These are phyloP conservation scores for Xylogone sp. DNA, from an alignment of 2,329 filamentous ascomycete genomes.

Conservation along the genomic window DNA sequence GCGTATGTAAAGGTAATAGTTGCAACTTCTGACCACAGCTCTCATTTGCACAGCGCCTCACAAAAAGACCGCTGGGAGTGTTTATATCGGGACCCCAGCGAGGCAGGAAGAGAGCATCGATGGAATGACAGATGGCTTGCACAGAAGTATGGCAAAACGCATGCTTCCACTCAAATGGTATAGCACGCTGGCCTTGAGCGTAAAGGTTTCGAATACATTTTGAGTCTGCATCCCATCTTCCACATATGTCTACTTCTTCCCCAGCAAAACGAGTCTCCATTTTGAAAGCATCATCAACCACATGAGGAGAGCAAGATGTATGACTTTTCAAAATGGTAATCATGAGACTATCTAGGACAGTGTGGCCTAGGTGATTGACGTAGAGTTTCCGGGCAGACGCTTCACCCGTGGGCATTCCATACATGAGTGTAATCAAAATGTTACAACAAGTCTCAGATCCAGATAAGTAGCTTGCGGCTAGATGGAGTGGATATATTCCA, in stretches of 20 bases:
- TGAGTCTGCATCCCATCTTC: conserved; percentile 39
- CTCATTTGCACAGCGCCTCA: conserved; percentile 15
- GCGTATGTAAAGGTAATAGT: conserved; percentile 30
- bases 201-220: conserved; percentile 28
- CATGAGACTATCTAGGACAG: conserved; percentile 35
- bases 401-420: not conserved
- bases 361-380: conserved; percentile 30
- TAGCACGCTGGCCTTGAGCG: conserved; percentile 18
- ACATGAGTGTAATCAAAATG: conserved; percentile 8
- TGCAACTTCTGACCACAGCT: conserved; percentile 29
- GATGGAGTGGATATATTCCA: conserved; percentile 33
- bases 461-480: conserved; percentile 33
- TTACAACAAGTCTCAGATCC: conserved; percentile 32
- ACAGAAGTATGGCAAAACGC: conserved; percentile 40
- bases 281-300: conserved; percentile 25
- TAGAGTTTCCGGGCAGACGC: conserved; percentile 5
- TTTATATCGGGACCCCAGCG: conserved; percentile 8
- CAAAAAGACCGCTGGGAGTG: conserved; percentile 13
- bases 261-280: conserved; percentile 27
- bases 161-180: conserved; percentile 38
- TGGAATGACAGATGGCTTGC: conserved; percentile 34
- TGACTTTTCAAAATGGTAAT: conserved; percentile 34
- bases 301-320: conserved; percentile 22
- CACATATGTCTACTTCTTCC: conserved; percentile 39
- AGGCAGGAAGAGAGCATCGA: conserved; percentile 22